phyloP scores from a whole-genome alignment of 2,329 filamentous ascomycete species.

The Trichophyton verrucosum region DNA sequence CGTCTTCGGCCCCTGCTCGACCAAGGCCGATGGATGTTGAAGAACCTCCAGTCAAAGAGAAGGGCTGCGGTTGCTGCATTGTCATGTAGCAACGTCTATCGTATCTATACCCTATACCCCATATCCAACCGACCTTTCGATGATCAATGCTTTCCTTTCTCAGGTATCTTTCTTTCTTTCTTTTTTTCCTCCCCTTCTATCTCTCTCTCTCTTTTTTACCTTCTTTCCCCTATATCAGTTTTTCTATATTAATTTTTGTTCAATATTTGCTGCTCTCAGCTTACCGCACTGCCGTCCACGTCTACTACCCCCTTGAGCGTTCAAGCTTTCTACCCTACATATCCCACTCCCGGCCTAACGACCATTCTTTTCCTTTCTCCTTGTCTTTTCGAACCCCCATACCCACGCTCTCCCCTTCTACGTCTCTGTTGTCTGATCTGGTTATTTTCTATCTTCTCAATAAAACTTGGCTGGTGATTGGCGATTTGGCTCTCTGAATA shows the following conservation, averaged over 20 bases:
- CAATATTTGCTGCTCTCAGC: background rate
- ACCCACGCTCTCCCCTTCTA: constrained; percentile 8
- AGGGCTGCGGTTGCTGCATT: constrained; percentile 57
- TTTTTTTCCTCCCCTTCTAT: too few species aligned
- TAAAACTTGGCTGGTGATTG: constrained; percentile 1
- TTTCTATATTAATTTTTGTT: background rate
- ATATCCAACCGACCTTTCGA: background rate
- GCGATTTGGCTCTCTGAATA: background rate
- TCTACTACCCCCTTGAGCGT: background rate
- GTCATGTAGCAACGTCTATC: constrained; percentile 46
- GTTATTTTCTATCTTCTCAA: background rate
- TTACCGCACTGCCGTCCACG: background rate
- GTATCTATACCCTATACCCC: background rate
- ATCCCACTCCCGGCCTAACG: constrained; percentile 11
- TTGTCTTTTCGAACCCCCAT: too few species aligned
- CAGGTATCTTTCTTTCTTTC: too few species aligned
- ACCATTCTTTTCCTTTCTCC: too few species aligned
- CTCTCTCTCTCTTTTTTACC: background rate
- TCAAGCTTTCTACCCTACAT: background rate
- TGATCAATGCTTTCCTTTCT: background rate
- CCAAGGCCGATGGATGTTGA: constrained; percentile 41
- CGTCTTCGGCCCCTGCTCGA: constrained; percentile 24
- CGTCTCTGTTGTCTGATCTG: constrained; percentile 6
- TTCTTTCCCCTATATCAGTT: background rate
- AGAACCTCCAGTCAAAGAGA: constrained; percentile 47